Conservation (phyloP, 129 eudicot species). For the Pittosporum tobira region DNA sequence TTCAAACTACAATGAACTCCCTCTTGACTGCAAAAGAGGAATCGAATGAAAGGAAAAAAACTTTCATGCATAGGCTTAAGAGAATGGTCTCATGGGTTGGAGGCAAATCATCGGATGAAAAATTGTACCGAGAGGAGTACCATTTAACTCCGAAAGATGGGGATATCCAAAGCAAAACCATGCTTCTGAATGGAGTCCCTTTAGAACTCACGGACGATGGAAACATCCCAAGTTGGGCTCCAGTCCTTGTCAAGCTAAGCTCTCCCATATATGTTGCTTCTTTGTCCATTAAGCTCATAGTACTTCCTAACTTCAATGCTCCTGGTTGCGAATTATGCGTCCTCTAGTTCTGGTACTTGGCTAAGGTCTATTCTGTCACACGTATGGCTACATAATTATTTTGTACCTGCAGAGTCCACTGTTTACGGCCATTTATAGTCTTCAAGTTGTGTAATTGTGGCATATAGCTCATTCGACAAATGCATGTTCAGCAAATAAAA, state of each 20-base stretch:
- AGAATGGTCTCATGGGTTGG: slow-evolving; percentile 77
- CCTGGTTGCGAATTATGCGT: slow-evolving; percentile 53
- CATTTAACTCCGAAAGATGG: slow-evolving; percentile 69
- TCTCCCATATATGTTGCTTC: slow-evolving; percentile 45
- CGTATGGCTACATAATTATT: no score
- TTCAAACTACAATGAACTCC: slow-evolving; percentile 31
- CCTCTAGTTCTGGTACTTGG: not conserved
- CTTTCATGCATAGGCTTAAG: slow-evolving; percentile 40
- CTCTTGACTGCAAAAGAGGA: slow-evolving; percentile 21
- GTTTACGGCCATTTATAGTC: no score
- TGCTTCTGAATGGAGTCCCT: slow-evolving; percentile 61
- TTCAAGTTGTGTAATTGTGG: no score
- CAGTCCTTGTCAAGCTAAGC: slow-evolving; percentile 31
- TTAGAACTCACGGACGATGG: slow-evolving; percentile 41
- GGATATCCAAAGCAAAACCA: slow-evolving; percentile 45
- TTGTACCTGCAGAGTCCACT: no score
- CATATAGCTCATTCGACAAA: no score
- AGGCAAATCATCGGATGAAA: slow-evolving; percentile 52
- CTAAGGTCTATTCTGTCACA: slow-evolving; percentile 6
- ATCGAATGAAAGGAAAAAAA: slow-evolving; percentile 9
- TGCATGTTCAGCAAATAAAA: no score
- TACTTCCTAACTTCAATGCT: slow-evolving; percentile 62
- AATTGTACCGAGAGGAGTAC: slow-evolving; percentile 60
- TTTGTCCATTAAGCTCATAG: slow-evolving; percentile 73
- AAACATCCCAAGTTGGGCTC: slow-evolving; percentile 44